These are phyloP conservation scores for Hymenoscyphus occultus DNA, from an alignment of 2,329 filamentous ascomycete genomes.

Conservation along the genomic window DNA sequence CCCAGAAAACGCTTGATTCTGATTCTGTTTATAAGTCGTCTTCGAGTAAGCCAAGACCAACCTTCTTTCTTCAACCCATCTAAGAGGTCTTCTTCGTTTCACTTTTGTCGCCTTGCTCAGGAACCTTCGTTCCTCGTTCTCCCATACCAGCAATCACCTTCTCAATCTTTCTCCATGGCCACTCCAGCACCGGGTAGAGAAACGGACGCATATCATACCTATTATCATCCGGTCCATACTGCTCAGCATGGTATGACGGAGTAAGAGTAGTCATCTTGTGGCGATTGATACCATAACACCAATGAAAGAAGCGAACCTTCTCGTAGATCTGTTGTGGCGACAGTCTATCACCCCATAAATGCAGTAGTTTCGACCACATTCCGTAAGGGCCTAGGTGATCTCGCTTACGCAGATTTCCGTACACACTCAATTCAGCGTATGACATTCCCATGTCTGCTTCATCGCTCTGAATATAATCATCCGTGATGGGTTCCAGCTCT, in stretches of 20 bases:
- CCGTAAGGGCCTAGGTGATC: slow-evolving; percentile 48
- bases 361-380: slow-evolving; percentile 46
- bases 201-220: slow-evolving; percentile 55
- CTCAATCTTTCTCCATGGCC: slow-evolving; percentile 16
- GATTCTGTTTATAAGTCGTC: not conserved
- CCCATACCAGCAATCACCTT: slow-evolving; percentile 9
- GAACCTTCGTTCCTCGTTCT: slow-evolving; percentile 9
- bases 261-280: slow-evolving; percentile 47
- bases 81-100: not conserved
- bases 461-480: slow-evolving; percentile 52
- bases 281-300: slow-evolving; percentile 54
- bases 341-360: slow-evolving; percentile 44
- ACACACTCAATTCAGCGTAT: slow-evolving; percentile 47
- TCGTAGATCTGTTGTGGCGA: slow-evolving; percentile 44
- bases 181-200: slow-evolving; percentile 43
- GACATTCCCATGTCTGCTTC: slow-evolving; percentile 49
- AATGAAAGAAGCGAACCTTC: slow-evolving; percentile 45
- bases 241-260: slow-evolving; percentile 38
- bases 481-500: slow-evolving; percentile 64
- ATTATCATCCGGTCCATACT: slow-evolving; percentile 49
- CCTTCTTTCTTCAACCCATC: not conserved
- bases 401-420: slow-evolving; percentile 45
- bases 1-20: not conserved
- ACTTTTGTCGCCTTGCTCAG: not conserved
- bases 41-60: not conserved